Base-by-base conservation (phyloP, 495 filamentous ascomycete genomes). In the Hypomontagnella monticulosa region DNA sequence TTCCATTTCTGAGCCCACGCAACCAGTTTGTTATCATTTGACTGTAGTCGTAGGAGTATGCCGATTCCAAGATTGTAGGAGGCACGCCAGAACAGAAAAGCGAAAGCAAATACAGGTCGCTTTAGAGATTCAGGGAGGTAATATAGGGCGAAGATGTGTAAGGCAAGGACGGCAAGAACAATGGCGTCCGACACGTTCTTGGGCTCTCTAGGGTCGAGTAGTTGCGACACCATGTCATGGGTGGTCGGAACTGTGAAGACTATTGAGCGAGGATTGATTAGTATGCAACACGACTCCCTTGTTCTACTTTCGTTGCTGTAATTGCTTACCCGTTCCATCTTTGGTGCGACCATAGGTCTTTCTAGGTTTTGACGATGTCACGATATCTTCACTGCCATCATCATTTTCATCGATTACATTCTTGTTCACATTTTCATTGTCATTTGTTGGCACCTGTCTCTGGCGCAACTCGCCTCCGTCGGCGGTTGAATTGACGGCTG, bases 161-260 rank as follows among this genome's bases (percentile, higher is more conserved):
- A 71, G 34, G 82, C 91, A 30, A 99, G 80, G 32, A 96, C 84
- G n/a, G 84, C 83, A n/a, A 98, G 81, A 58, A 99, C 92, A 18
- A 90, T 65, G 33, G 87, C 71, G 72, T 99, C 95, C 61, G 92
- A 93, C 38, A 96, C 66, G 70, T 98, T 98, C 80, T 99, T 99
- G 4, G 95, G 93, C 75, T 97, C 87, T 47, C 88, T 90, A n/a
- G 95, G 95, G 55, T 94, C 96, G 61, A 99, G 85, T 15, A 99
- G 85, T 75, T 97, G 95, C 51, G 95, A 96, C 70, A 99, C 95
- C 94, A 98, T 98, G 77, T 99, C 95, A 82, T 97, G 92, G 41
- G 95, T 99, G 64, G 92, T 89, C 43, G 95, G 96, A 16, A 99
- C 95, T 33, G 92, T 91, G 77, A 99, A 99, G 52, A 95, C 95